Percentiles rank a stretch among this genome's conserved stretches.
Evolutionary conservation across 129 eudicot species (phyloP).

Genomic region (Calendula officinalis): DNA sequence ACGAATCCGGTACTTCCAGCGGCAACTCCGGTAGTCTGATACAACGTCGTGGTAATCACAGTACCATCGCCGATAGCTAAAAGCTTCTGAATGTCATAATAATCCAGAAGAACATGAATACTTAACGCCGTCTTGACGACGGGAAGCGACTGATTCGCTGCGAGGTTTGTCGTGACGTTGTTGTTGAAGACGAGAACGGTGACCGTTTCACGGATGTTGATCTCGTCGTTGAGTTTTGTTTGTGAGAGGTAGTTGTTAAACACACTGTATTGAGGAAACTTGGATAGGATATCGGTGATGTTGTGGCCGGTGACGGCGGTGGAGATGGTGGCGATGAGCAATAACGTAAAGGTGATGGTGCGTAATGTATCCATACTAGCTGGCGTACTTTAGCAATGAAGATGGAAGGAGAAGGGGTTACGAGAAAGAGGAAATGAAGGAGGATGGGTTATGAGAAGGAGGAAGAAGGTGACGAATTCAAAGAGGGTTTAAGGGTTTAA

Average conservation of each 20-base stretch:
- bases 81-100: slow-evolving; percentile 61
- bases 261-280: slow-evolving; percentile 52
- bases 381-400: slow-evolving; percentile 20
- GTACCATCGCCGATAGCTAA: slow-evolving; percentile 55
- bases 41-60: slow-evolving; percentile 55
- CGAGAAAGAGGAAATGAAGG: background rate
- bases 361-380: slow-evolving; percentile 23
- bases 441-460: slow-evolving; percentile 7
- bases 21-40: slow-evolving; percentile 83
- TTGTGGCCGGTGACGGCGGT: slow-evolving; percentile 41
- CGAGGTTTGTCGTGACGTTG: slow-evolving; percentile 38
- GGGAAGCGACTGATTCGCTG: slow-evolving; percentile 42
- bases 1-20: slow-evolving; percentile 46
- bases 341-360: slow-evolving; percentile 23
- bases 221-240: slow-evolving; percentile 69
- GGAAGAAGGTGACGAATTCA: slow-evolving; percentile 16
- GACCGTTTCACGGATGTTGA: slow-evolving; percentile 56
- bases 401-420: slow-evolving; percentile 7
- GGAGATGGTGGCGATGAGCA: slow-evolving; percentile 34
- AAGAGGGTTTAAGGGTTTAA: slow-evolving; percentile 23
- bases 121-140: slow-evolving; percentile 53
- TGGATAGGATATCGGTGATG: slow-evolving; percentile 55
- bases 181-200: slow-evolving; percentile 64
- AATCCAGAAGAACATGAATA: slow-evolving; percentile 74
- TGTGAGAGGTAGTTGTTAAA: slow-evolving; percentile 50